These are phyloP conservation scores for Daldinia childiae DNA, from an alignment of 495 filamentous ascomycete genomes.

Conservation along the genomic window DNA sequence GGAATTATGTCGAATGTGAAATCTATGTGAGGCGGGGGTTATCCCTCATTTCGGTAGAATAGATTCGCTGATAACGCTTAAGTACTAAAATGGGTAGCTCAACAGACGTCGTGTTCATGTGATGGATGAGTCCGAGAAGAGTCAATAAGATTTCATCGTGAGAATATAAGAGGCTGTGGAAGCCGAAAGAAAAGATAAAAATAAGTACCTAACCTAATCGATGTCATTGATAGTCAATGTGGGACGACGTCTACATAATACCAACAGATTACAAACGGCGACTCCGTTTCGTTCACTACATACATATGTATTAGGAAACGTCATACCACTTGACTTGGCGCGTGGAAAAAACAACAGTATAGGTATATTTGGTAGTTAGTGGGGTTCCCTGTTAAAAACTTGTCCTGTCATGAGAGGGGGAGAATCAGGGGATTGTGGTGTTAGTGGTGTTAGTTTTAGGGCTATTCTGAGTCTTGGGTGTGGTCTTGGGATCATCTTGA, in stretches of 20 bases:
- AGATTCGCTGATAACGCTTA: constrained; percentile 25
- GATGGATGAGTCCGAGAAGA: constrained; percentile 15
- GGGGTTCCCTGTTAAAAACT: constrained; percentile 13
- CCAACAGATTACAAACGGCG: constrained; percentile 32
- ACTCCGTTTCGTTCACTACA: constrained; percentile 39
- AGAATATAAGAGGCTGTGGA: constrained; percentile 7
- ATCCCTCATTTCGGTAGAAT: constrained; percentile 16
- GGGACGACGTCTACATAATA: constrained; percentile 25
- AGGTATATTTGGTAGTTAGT: background rate
- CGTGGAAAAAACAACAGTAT: constrained; percentile 4
- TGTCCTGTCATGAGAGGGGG: constrained; percentile 24
- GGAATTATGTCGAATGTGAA: background rate
- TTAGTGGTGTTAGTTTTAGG: background rate
- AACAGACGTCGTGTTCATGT: constrained; percentile 20
- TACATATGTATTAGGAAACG: constrained; percentile 31
- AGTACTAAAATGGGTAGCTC: constrained; percentile 24
- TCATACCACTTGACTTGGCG: constrained; percentile 35
- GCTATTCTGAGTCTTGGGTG: background rate
- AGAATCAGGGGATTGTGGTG: constrained; percentile 41
- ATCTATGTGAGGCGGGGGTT: background rate
- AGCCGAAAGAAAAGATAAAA: constrained; percentile 7
- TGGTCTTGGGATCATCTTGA: constrained; percentile 12
- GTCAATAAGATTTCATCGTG: constrained; percentile 1
- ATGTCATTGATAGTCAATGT: constrained; percentile 22
- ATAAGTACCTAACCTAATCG: background rate